These are phyloP conservation scores for Acer negundo DNA, from an alignment of 345 rosid genomes.

Conservation along the genomic window DNA sequence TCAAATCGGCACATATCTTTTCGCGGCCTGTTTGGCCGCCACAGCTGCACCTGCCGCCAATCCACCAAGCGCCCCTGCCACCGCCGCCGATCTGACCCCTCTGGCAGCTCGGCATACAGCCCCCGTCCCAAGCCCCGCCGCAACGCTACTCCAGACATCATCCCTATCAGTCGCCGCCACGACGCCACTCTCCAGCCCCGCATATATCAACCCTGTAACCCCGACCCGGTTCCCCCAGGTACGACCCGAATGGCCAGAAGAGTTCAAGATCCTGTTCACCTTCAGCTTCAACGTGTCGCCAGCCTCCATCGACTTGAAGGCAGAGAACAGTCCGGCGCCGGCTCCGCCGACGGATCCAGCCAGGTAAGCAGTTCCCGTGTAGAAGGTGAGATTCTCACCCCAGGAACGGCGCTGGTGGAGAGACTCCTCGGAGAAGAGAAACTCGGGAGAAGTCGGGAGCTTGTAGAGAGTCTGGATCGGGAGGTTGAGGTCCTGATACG, in stretches of 20 bases:
- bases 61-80: slow-evolving; percentile 95
- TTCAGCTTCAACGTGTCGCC: slow-evolving; percentile 85
- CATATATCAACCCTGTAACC: slow-evolving; percentile 73
- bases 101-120: slow-evolving; percentile 87
- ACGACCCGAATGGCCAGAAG: slow-evolving; percentile 78
- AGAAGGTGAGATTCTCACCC: slow-evolving; percentile 96
- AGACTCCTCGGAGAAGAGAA: slow-evolving; percentile 86
- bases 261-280: slow-evolving; percentile 71
- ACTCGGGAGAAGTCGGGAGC: slow-evolving; percentile 92
- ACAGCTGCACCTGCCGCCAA: slow-evolving; percentile 77
- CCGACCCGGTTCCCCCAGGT: slow-evolving; percentile 84
- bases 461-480: slow-evolving; percentile 69
- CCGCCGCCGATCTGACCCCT: slow-evolving; percentile 92
- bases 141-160: slow-evolving; percentile 89
- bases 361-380: slow-evolving; percentile 84
- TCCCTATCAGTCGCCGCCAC: slow-evolving; percentile 67
- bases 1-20: slow-evolving; percentile 83
- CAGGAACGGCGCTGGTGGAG: slow-evolving; percentile 90
- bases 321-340: slow-evolving; percentile 50
- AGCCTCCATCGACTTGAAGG: slow-evolving; percentile 62
- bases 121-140: slow-evolving; percentile 90
- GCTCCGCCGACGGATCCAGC: slow-evolving; percentile 70
- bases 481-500: slow-evolving; percentile 68
- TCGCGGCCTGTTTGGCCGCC: slow-evolving; percentile 72
- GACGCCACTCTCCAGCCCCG: slow-evolving; percentile 76